A percentile compares a stretch with the other conserved stretches of the same genome.
Evolutionary conservation across 2,329 filamentous ascomycete genomes (phyloP).

Genomic region (Pezicula rhizophila): DNA sequence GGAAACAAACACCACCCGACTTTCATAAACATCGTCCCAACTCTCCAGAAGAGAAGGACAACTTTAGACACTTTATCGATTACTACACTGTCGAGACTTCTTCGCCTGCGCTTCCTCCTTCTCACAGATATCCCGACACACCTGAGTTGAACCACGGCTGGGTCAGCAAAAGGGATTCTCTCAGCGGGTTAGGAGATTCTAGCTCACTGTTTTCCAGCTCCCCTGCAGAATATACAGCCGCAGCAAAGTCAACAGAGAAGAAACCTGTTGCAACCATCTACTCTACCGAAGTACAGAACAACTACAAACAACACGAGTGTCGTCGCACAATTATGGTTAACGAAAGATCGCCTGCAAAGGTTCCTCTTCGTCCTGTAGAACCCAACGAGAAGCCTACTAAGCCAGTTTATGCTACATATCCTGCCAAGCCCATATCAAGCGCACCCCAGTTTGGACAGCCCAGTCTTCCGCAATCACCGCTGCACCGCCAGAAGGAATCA

Average conservation of each 20-base stretch:
- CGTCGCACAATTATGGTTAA: conserved; percentile 23
- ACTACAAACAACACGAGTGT: conserved; percentile 4
- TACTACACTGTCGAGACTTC: conserved; percentile 1
- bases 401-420: conserved; percentile 5
- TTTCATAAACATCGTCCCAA: conserved; percentile 6
- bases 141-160: conserved; percentile 2
- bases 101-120: conserved; percentile 3
- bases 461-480: conserved; percentile 25
- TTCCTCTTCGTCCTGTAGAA: conserved; percentile 14
- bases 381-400: conserved; percentile 16
- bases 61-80: conserved; percentile 1
- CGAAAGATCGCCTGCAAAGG: conserved; percentile 27
- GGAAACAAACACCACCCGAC: conserved; percentile 9
- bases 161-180: conserved; percentile 7
- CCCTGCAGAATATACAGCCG: background rate
- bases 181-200: conserved; percentile 26
- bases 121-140: conserved; percentile 1
- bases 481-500: conserved; percentile 19
- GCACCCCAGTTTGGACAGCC: conserved; percentile 25
- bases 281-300: background rate
- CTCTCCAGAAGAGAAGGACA: conserved; percentile 7
- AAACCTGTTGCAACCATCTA: no score
- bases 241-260: conserved; percentile 1
- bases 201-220: conserved; percentile 22
- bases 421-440: conserved; percentile 8